These are phyloP conservation scores for Kodamaea sp. DNA, from an alignment of 1,139 yeast genomes.

Conservation along the genomic window DNA sequence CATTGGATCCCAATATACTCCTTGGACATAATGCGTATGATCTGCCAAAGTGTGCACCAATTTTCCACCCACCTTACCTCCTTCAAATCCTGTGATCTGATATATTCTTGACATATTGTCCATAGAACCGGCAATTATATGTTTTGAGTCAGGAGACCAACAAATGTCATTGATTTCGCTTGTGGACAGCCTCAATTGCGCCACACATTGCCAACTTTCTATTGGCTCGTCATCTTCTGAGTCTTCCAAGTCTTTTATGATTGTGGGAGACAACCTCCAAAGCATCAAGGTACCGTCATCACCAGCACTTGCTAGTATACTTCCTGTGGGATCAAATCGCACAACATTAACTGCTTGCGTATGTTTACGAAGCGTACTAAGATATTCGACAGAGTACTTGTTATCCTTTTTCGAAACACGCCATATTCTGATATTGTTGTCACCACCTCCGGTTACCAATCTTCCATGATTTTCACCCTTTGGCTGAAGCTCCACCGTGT, in stretches of 20 bases:
- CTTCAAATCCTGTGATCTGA: constrained; percentile 28
- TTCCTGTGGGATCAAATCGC: constrained; percentile 68
- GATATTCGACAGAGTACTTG: constrained; percentile 48
- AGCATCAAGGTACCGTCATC: constrained; percentile 87
- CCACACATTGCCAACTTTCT: constrained; percentile 69
- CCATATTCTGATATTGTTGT: constrained; percentile 80
- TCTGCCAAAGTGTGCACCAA: constrained; percentile 63
- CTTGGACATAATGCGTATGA: constrained; percentile 89
- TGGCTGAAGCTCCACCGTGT: constrained; percentile 78
- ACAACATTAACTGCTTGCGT: constrained; percentile 94
- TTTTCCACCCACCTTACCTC: constrained; percentile 41
- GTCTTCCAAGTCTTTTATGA: constrained; percentile 54
- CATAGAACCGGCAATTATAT: constrained; percentile 85
- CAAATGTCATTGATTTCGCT: constrained; percentile 85
- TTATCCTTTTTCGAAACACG: constrained; percentile 11
- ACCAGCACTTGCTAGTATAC: constrained; percentile 79
- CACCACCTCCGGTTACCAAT: constrained; percentile 92
- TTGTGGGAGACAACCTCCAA: constrained; percentile 63
- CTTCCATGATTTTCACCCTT: constrained; percentile 28
- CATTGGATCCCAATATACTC: constrained; percentile 91
- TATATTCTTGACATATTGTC: constrained; percentile 78
- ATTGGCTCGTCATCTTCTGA: constrained; percentile 51
- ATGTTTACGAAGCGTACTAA: constrained; percentile 79
- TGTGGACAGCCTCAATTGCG: constrained; percentile 54
- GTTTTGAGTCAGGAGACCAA: constrained; percentile 84